phyloP scores from a whole-genome alignment of 2,329 filamentous ascomycete genomes.

The Botrytis elliptica region DNA sequence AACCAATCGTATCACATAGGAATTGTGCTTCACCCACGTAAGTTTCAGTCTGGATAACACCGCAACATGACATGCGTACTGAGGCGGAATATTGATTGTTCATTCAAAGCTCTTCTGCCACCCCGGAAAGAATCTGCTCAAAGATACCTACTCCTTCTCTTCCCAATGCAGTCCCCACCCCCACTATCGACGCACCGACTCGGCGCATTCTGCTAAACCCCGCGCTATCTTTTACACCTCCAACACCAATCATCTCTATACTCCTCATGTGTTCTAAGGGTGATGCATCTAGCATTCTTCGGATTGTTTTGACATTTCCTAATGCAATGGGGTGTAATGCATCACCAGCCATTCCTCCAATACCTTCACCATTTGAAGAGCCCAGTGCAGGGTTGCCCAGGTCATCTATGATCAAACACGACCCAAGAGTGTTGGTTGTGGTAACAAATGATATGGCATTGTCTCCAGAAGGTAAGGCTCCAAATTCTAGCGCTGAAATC shows the following conservation, averaged over 20 bases:
- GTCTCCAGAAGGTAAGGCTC: slow-evolving; percentile 24
- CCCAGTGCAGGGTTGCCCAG: slow-evolving; percentile 43
- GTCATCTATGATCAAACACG: slow-evolving; percentile 56
- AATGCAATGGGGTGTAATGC: slow-evolving; percentile 71
- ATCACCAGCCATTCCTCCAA: slow-evolving; percentile 71
- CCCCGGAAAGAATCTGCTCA: slow-evolving; percentile 48
- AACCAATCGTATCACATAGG: neutral
- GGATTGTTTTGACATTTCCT: slow-evolving; percentile 72
- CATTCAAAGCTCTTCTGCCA: neutral
- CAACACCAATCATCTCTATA: slow-evolving; percentile 68
- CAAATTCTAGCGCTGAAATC: slow-evolving; percentile 48
- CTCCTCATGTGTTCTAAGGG: slow-evolving; percentile 47
- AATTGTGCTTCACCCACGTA: neutral
- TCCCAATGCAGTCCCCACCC: slow-evolving; percentile 67
- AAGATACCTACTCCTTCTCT: slow-evolving; percentile 62
- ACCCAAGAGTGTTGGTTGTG: slow-evolving; percentile 72
- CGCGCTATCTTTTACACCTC: slow-evolving; percentile 64
- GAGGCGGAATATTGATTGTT: neutral
- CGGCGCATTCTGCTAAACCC: slow-evolving; percentile 65
- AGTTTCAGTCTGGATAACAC: neutral
- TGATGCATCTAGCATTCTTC: slow-evolving; percentile 52
- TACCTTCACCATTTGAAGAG: slow-evolving; percentile 53
- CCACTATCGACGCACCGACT: slow-evolving; percentile 66
- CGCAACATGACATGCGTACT: neutral
- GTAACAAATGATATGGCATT: slow-evolving; percentile 66